These are phyloP conservation scores for Closterium sp. DNA, from an alignment of 139 green algal genomes.

Conservation along the genomic window DNA sequence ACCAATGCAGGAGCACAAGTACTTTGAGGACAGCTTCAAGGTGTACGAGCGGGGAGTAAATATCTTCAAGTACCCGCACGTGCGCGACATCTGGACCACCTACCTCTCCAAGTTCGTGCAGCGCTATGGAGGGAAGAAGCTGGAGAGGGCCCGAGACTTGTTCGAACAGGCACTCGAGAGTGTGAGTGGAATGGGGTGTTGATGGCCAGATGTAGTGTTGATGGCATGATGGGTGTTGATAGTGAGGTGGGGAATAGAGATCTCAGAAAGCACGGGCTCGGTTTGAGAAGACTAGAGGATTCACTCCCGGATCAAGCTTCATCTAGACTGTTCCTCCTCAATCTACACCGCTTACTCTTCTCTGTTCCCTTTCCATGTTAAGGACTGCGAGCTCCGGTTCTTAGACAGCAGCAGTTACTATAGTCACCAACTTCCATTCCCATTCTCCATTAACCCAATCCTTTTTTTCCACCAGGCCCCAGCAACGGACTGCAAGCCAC, in stretches of 20 bases:
- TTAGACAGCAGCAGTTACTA: slow-evolving; percentile 16
- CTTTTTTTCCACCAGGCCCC: slow-evolving; percentile 34
- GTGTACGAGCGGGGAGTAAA: slow-evolving; percentile 91
- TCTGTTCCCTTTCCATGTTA: background rate
- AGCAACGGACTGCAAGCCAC: slow-evolving; percentile 64
- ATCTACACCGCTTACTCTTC: too few species aligned
- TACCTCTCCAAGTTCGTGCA: slow-evolving; percentile 89
- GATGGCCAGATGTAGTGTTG: too few species aligned
- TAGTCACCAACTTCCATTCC: too few species aligned
- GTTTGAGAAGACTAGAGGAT: too few species aligned
- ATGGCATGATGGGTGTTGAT: too few species aligned
- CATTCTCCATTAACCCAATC: too few species aligned
- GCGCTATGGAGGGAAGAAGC: slow-evolving; percentile 86
- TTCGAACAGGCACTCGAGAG: slow-evolving; percentile 82
- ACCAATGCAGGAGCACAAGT: too few species aligned
- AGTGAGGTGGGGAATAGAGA: too few species aligned
- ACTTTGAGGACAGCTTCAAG: slow-evolving; percentile 73
- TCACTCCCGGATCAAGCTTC: too few species aligned
- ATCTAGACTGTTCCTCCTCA: too few species aligned
- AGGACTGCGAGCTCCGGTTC: slow-evolving; percentile 73
- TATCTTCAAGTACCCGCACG: slow-evolving; percentile 96
- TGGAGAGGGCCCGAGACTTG: slow-evolving; percentile 93
- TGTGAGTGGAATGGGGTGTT: background rate
- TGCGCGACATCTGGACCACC: slow-evolving; percentile 88
- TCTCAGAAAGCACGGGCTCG: too few species aligned